A percentile compares a stretch with the other conserved stretches of the same genome.
These are phyloP conservation scores for Sonneratia caseolaris DNA, from an alignment of 345 rosid genomes.

Conservation along the genomic window DNA sequence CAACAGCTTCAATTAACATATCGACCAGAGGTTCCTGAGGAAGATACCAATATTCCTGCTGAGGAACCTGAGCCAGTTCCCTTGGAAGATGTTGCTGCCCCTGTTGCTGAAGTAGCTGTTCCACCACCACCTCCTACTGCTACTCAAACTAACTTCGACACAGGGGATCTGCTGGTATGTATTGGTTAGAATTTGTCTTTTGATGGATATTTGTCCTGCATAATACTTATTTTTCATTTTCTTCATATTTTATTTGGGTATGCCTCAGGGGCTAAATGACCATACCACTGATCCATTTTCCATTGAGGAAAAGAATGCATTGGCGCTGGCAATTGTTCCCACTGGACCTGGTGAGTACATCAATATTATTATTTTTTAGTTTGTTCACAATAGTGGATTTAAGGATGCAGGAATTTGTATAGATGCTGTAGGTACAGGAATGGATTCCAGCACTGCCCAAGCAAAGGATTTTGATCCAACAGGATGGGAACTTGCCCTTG, in stretches of 20 bases:
- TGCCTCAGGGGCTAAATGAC: conserved; percentile 58
- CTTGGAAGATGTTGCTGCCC: conserved; percentile 32
- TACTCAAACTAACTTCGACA: conserved; percentile 45
- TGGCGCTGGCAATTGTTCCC: conserved; percentile 83
- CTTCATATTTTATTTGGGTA: conserved; percentile 4
- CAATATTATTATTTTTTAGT: not conserved
- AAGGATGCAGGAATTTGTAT: not conserved
- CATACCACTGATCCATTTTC: conserved; percentile 45
- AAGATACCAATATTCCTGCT: conserved; percentile 36
- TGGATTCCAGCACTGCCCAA: conserved; percentile 41
- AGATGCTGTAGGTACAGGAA: conserved; percentile 41
- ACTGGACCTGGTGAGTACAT: conserved; percentile 39
- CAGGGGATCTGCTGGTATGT: conserved; percentile 78
- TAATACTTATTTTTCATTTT: not conserved
- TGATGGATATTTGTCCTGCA: not conserved
- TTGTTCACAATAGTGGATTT: not conserved
- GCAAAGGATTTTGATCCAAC: conserved; percentile 63
- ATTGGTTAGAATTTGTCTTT: not conserved
- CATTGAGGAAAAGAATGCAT: conserved; percentile 82
- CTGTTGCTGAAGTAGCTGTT: conserved; percentile 34
- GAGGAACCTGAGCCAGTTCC: conserved; percentile 59
- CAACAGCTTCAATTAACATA: conserved; percentile 68
- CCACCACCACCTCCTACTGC: conserved; percentile 29
- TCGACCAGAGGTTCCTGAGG: conserved; percentile 59
- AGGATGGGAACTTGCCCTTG: conserved; percentile 96